These are phyloP conservation scores for Carex myosuroides DNA, from an alignment of 176 grass and related monocot species.

Conservation along the genomic window DNA sequence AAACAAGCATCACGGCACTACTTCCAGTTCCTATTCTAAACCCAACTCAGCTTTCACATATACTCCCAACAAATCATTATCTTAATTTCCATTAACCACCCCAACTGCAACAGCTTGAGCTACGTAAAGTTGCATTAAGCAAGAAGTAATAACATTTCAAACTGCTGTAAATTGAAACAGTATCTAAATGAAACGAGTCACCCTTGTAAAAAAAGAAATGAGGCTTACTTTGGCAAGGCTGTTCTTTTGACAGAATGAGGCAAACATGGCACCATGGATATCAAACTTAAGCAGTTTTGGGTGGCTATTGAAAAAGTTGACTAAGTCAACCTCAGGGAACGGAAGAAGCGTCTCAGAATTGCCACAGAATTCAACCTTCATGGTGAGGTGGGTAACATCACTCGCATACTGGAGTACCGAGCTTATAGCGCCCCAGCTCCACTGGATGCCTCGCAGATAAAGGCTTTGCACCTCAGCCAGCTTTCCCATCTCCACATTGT, in stretches of 20 bases:
- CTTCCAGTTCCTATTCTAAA: background rate
- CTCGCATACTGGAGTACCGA: slow-evolving; percentile 55
- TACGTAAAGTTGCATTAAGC: background rate
- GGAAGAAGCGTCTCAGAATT: slow-evolving; percentile 69
- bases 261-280: slow-evolving; percentile 95
- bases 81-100: background rate
- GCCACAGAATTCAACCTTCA: slow-evolving; percentile 96
- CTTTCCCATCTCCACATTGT: slow-evolving; percentile 63
- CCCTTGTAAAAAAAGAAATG: background rate
- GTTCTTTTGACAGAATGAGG: slow-evolving; percentile 87
- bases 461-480: slow-evolving; percentile 61
- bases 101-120: background rate
- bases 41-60: background rate
- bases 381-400: slow-evolving; percentile 69
- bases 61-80: background rate
- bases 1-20: background rate
- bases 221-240: slow-evolving; percentile 69
- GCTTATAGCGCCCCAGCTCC: slow-evolving; percentile 71
- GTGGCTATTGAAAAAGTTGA: slow-evolving; percentile 80
- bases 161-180: background rate
- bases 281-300: slow-evolving; percentile 74
- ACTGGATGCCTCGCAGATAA: slow-evolving; percentile 74
- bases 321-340: slow-evolving; percentile 82
- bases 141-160: background rate
- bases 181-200: background rate